Evolutionary conservation across 2,329 filamentous ascomycete genomes (phyloP).

Genomic region (Monosporascus sp.): DNA sequence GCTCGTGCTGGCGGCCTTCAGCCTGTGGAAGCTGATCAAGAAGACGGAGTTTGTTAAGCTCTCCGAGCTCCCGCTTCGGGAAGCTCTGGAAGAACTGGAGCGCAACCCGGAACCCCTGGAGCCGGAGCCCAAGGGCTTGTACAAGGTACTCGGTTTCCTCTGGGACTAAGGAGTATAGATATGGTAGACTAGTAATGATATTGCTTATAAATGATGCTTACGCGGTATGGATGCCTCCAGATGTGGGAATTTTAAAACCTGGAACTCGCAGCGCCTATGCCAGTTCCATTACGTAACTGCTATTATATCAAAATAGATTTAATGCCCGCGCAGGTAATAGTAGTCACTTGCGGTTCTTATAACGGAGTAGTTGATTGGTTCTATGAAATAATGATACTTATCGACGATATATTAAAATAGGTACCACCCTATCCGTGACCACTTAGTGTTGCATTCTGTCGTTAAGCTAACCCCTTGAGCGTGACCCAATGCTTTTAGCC

Average conservation of each 20-base stretch:
- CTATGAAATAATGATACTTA: too few species aligned
- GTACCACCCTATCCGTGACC: too few species aligned
- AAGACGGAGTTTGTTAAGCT: conserved; percentile 51
- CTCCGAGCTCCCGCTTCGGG: conserved; percentile 43
- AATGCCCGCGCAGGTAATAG: too few species aligned
- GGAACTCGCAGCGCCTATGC: too few species aligned
- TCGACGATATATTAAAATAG: too few species aligned
- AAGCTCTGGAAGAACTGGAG: conserved; percentile 45
- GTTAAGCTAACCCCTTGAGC: background rate
- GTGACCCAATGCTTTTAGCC: background rate
- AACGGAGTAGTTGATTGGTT: too few species aligned
- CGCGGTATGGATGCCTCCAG: too few species aligned
- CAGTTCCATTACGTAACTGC: too few species aligned
- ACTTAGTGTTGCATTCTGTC: background rate
- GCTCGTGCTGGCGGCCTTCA: conserved; percentile 49
- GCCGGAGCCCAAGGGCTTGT: background rate
- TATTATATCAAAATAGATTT: too few species aligned
- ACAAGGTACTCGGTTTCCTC: background rate
- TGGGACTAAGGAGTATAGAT: background rate
- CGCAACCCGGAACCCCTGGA: background rate
- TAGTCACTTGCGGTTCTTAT: too few species aligned
- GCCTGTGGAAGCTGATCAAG: conserved; percentile 62
- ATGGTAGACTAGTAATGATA: background rate
- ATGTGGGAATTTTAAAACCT: too few species aligned
- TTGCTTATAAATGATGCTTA: too few species aligned